A percentile compares a stretch with the other conserved stretches of the same genome.
Evolutionary conservation across 2,329 filamentous ascomycete species (phyloP).

Genomic region (Ambrosiella cleistominuta): DNA sequence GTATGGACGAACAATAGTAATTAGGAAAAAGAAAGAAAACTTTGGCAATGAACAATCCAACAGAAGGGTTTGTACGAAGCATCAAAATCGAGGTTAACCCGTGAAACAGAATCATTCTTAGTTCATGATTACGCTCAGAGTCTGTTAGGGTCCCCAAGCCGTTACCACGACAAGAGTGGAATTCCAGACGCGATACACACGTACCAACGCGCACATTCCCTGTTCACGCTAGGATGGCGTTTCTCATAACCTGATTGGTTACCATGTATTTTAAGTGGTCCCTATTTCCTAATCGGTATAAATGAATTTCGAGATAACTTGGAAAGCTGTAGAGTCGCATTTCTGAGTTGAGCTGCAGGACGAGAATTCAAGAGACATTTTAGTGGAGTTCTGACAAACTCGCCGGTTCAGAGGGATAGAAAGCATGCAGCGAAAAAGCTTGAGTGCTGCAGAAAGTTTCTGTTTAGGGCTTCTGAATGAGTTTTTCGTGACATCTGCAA

Average conservation of each 20-base stretch:
- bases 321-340: not conserved
- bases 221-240: not conserved
- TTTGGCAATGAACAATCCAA: not conserved
- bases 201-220: not conserved
- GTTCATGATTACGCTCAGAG: not conserved
- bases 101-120: not conserved
- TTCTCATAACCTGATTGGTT: not conserved
- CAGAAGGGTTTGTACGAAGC: not conserved
- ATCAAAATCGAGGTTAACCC: not conserved
- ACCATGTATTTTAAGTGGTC: not conserved
- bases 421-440: not conserved
- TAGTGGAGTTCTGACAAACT: not conserved
- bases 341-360: not conserved
- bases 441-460: not conserved
- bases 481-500: not conserved
- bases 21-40: not conserved
- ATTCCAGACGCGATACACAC: constrained; percentile 1
- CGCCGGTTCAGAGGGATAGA: not conserved
- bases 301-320: not conserved
- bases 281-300: constrained; percentile 5
- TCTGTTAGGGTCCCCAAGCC: not conserved
- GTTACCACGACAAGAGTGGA: constrained; percentile 5
- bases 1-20: not conserved
- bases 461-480: too few relatives aligned
- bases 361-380: not conserved